These are phyloP conservation scores for Sugiyamaella lignohabitans DNA, from an alignment of 805 yeast species.

Conservation along the genomic window DNA sequence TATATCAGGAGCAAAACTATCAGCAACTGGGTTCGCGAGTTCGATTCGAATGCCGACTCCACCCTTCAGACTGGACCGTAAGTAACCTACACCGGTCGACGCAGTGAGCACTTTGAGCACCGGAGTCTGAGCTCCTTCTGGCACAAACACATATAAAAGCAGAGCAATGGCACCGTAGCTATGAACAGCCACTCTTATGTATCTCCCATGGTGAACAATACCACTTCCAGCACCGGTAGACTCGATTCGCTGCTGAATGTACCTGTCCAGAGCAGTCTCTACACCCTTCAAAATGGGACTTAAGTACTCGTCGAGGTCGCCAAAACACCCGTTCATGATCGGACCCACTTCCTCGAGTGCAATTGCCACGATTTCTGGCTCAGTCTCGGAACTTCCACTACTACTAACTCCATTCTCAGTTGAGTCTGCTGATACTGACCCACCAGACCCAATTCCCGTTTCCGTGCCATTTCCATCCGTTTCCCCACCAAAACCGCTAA, in stretches of 20 bases:
- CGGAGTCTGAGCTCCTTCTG: constrained; percentile 1
- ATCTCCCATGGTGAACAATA: constrained; percentile 2
- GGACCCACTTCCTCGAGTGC: constrained; percentile 35
- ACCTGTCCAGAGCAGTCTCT: constrained; percentile 17
- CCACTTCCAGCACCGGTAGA: neutral
- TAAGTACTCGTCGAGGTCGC: constrained; percentile 18
- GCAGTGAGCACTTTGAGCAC: constrained; percentile 15
- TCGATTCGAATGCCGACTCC: constrained; percentile 56
- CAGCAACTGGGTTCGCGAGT: constrained; percentile 16
- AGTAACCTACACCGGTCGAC: constrained; percentile 40
- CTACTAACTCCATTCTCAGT: too few species aligned
- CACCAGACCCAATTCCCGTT: too few species aligned
- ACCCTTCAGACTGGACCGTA: constrained; percentile 65
- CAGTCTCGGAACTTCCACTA: too few species aligned
- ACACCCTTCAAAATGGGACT: constrained; percentile 26
- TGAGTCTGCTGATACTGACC: too few species aligned
- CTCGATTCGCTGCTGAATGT: neutral
- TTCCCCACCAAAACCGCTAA: too few species aligned
- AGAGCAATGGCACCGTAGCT: constrained; percentile 29
- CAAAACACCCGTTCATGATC: constrained; percentile 29
- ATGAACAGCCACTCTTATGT: constrained; percentile 15
- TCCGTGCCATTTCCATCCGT: too few species aligned
- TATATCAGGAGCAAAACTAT: too few species aligned
- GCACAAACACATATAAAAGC: constrained; percentile 19
- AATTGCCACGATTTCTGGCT: constrained; percentile 28